phyloP scores from a whole-genome alignment of 2,329 filamentous ascomycete genomes.

The Hypocreales sp. region DNA sequence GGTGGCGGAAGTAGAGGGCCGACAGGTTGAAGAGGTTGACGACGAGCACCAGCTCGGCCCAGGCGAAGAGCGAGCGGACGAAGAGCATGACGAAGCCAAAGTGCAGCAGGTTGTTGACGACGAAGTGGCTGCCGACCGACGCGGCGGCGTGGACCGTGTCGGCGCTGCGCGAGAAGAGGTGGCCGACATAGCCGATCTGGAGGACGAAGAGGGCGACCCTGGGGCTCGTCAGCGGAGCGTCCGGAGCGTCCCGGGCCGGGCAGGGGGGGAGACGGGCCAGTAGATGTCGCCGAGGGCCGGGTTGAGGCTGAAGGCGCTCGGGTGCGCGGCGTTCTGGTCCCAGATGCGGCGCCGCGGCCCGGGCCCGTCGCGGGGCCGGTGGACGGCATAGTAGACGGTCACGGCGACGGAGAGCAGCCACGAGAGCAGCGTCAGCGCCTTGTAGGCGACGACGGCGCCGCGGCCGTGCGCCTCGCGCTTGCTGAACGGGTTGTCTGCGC shows the following conservation, averaged over 20 bases:
- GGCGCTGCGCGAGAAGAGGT: constrained; percentile 55
- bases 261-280: constrained; percentile 37
- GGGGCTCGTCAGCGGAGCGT: constrained; percentile 1
- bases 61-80: constrained; percentile 58
- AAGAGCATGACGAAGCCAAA: constrained; percentile 76
- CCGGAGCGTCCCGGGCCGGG: no score
- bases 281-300: constrained; percentile 51
- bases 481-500: constrained; percentile 70
- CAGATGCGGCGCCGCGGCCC: constrained; percentile 51
- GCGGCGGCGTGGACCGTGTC: constrained; percentile 53
- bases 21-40: constrained; percentile 73
- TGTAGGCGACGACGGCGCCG: constrained; percentile 54
- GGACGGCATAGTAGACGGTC: constrained; percentile 58
- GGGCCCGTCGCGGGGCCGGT: constrained; percentile 46
- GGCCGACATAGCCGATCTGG: constrained; percentile 60
- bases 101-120: constrained; percentile 70
- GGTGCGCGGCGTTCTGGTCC: constrained; percentile 51
- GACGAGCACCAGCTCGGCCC: constrained; percentile 60
- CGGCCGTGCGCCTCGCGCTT: constrained; percentile 50
- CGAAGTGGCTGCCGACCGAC: constrained; percentile 71
- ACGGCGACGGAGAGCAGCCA: constrained; percentile 62
- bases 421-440: constrained; percentile 55
- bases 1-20: constrained; percentile 67
- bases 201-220: constrained; percentile 61
- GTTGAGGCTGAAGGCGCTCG: constrained; percentile 64